Evolutionary conservation across 345 rosid genomes (phyloP), one percentile per base, ranked within the genome.

Genomic region (Capsella bursapastoris): DNA sequence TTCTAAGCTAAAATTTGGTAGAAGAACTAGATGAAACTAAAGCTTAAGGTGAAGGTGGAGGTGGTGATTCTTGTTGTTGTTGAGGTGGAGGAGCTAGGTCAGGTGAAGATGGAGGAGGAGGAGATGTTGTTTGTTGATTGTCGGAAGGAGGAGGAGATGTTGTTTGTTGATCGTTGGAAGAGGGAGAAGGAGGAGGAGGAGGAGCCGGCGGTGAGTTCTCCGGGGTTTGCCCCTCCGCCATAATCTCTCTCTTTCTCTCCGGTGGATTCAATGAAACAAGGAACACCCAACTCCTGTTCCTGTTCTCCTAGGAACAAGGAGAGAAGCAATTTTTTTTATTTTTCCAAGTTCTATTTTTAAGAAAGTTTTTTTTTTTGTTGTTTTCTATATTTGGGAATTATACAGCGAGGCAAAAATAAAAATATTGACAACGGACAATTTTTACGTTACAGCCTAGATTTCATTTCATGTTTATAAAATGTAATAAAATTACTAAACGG

Each of bases 401-500:
- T 66, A 74, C 72, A 66, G 45, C 55, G 16, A 15, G 40, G 34
- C 32, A 15, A 35, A 10, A 43, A 6, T 16, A 29, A 6, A 29
- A 16, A 14, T 1, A 29, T 29, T 61, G 25, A 64, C 57, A 64
- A 6, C 31, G 50, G 50, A n/a, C 25, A 5, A 7, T 7, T 14
- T 66, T 44, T 34, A 15, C 25, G 56, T 57, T 69, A 25, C 14
- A 70, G 11, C 25, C n/a, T 7, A 15, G 16, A 16, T 15, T 52
- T 52, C 13, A 16, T 15, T 52, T 52, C 13, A 7, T 52, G 57
- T 11, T 52, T 64, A 1, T 14, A 31, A 8, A 64, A 47, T 15
- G 41, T 38, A 37, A 37, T 8, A 37, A 10, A 41, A 40, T 89
- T 90, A 89, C 91, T 90, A 92, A 90, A 87, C 95, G 88, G 90